Percentiles rank a stretch among this genome's conserved stretches.
These are phyloP conservation scores for Linum trigynum DNA, from an alignment of 345 rosid genomes.

Conservation along the genomic window DNA sequence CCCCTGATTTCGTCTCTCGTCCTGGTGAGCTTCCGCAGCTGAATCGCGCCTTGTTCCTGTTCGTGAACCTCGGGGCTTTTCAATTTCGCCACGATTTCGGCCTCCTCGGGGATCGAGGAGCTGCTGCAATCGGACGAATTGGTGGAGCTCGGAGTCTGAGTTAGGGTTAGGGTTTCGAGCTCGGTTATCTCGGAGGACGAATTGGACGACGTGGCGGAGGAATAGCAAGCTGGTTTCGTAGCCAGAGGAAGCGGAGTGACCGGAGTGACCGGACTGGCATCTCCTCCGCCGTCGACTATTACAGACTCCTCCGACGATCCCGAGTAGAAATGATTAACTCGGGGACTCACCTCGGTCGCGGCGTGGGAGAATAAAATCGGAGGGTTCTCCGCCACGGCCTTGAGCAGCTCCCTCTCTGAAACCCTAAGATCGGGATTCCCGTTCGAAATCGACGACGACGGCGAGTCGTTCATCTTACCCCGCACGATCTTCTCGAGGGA, in stretches of 20 bases:
- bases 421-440: constrained; percentile 32
- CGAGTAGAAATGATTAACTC: constrained; percentile 19
- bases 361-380: constrained; percentile 20
- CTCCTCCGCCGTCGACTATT: constrained; percentile 15
- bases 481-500: constrained; percentile 12
- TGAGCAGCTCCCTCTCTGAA: constrained; percentile 60
- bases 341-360: constrained; percentile 39
- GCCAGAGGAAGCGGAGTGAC: constrained; percentile 62
- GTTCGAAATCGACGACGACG: neutral
- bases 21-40: constrained; percentile 17
- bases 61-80: constrained; percentile 18
- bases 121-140: constrained; percentile 10
- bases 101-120: constrained; percentile 14
- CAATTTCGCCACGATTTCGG: constrained; percentile 17
- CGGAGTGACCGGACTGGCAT: constrained; percentile 49
- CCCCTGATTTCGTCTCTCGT: constrained; percentile 17
- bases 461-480: constrained; percentile 5
- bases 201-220: constrained; percentile 20
- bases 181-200: constrained; percentile 15
- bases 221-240: constrained; percentile 66
- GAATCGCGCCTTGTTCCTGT: constrained; percentile 19
- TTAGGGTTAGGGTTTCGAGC: constrained; percentile 13
- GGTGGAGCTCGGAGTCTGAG: constrained; percentile 12
- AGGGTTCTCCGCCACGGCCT: constrained; percentile 37
- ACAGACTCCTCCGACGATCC: constrained; percentile 28